Percentiles rank a stretch among this genome's conserved stretches.
Evolutionary conservation across 345 rosid species (phyloP).

Genomic region (Brassica rapa): DNA sequence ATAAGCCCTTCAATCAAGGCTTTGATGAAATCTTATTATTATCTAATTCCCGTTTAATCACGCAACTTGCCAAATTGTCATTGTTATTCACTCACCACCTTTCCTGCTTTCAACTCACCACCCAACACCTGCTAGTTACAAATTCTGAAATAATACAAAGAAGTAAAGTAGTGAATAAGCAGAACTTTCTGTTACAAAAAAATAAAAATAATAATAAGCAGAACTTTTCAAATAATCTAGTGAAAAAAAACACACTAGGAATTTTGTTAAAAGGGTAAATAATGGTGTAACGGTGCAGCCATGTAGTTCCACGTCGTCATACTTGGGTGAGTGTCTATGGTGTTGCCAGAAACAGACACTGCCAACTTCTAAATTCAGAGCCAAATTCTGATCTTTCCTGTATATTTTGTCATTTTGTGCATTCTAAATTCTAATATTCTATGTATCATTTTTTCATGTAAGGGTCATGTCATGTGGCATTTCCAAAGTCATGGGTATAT

Average conservation of each 20-base stretch:
- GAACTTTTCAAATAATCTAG: not conserved
- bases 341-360: conserved; percentile 27
- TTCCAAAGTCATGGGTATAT: too few species aligned
- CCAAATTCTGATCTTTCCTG: conserved; percentile 8
- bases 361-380: conserved; percentile 25
- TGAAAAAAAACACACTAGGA: not conserved
- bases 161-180: not conserved
- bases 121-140: not conserved
- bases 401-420: not conserved
- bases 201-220: not conserved
- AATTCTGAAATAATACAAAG: not conserved
- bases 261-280: not conserved
- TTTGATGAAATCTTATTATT: not conserved
- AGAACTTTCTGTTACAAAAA: not conserved
- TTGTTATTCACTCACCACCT: not conserved
- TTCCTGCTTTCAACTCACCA: not conserved
- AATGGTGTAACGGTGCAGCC: conserved; percentile 31
- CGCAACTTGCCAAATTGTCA: conserved; percentile 3
- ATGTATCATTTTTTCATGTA: too few species aligned
- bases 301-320: conserved; percentile 22
- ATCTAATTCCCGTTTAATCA: not conserved
- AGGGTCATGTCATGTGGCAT: too few species aligned
- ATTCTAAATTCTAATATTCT: too few species aligned
- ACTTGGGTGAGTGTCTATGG: not conserved
- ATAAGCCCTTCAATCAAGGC: conserved; percentile 16